Conservation (phyloP, 1,284 basidiomycete species). For the Naganishia sp. region DNA sequence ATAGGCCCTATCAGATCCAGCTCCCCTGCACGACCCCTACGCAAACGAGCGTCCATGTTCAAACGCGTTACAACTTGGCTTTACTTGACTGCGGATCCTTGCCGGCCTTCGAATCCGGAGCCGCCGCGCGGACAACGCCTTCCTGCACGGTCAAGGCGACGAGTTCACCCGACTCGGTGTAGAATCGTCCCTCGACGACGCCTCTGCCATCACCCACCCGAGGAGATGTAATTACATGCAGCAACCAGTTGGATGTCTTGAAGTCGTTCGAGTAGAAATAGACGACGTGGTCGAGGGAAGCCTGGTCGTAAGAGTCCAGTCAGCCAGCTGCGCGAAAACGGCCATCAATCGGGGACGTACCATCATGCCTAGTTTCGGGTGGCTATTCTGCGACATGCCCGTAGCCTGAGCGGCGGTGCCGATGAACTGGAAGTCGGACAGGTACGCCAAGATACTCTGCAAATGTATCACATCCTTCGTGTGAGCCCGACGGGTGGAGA, state of each 20-base stretch:
- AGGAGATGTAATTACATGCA: constrained; percentile 75
- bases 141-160: constrained; percentile 80
- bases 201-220: constrained; percentile 71
- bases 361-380: constrained; percentile 65
- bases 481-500: constrained; percentile 2
- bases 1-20: too few relatives aligned
- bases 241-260: constrained; percentile 74
- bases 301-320: constrained; percentile 54
- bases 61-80: constrained; percentile 14
- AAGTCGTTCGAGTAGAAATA: constrained; percentile 77
- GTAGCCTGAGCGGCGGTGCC: constrained; percentile 65
- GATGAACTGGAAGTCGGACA: constrained; percentile 81
- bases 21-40: too few relatives aligned
- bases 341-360: constrained; percentile 54
- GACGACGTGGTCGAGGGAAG: constrained; percentile 80
- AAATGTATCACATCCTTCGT: background rate
- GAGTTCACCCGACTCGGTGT: constrained; percentile 68
- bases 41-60: background rate
- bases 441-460: constrained; percentile 81
- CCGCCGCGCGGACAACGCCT: constrained; percentile 60
- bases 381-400: constrained; percentile 59
- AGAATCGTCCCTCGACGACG: constrained; percentile 74
- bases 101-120: background rate
- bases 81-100: constrained; percentile 3
- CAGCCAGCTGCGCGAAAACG: constrained; percentile 1